phyloP scores from a whole-genome alignment of 2,329 filamentous ascomycete genomes.

The Xylaria arbuscula region DNA sequence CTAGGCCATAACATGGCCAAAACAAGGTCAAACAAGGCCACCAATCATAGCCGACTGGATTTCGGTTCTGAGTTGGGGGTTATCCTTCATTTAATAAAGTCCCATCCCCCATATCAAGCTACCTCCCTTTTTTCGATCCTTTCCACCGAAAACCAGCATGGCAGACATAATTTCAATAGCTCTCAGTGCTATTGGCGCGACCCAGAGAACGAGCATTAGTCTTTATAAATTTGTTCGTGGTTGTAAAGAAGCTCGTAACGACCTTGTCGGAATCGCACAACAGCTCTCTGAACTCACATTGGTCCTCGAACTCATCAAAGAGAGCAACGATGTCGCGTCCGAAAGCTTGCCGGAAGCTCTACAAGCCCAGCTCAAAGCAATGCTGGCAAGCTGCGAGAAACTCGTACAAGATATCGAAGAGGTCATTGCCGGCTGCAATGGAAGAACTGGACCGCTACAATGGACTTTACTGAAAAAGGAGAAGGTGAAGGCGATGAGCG shows the following conservation, averaged over 20 bases:
- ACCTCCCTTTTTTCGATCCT: too few relatives aligned
- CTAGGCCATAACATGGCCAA: too few relatives aligned
- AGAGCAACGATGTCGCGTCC: neutral
- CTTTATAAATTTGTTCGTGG: slow-evolving; percentile 15
- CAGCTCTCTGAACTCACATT: slow-evolving; percentile 8
- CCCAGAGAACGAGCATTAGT: neutral
- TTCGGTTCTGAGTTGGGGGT: too few relatives aligned
- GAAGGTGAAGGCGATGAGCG: slow-evolving; percentile 3
- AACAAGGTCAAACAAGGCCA: too few relatives aligned
- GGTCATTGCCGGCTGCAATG: neutral
- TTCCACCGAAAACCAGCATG: too few relatives aligned
- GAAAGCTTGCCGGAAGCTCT: neutral
- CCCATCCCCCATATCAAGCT: too few relatives aligned
- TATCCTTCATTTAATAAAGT: too few relatives aligned
- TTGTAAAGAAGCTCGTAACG: slow-evolving; percentile 14
- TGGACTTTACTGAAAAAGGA: slow-evolving; percentile 19
- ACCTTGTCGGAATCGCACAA: neutral
- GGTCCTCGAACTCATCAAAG: slow-evolving; percentile 20
- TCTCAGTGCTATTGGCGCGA: neutral
- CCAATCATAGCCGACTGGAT: too few relatives aligned
- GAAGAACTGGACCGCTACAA: slow-evolving; percentile 6
- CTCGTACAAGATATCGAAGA: slow-evolving; percentile 14
- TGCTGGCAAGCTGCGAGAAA: slow-evolving; percentile 10
- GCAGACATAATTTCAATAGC: neutral
- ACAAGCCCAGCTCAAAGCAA: slow-evolving; percentile 4